Conservation (phyloP, 805 yeast species). For the Schwanniomyces pseudopolymorphus region DNA sequence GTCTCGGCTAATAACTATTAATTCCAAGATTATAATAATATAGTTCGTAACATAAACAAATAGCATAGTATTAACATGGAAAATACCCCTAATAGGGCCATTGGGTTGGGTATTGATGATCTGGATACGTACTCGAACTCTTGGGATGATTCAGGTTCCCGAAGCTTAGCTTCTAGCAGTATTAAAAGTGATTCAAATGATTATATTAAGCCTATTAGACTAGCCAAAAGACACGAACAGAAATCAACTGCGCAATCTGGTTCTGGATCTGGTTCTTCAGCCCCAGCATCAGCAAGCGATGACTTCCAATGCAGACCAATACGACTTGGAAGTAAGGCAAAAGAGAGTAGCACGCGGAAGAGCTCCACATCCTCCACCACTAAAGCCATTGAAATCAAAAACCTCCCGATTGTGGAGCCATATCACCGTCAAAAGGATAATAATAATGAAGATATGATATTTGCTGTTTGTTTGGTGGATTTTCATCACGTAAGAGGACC, state of each 20-base stretch:
- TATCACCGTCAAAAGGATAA: conserved; percentile 4
- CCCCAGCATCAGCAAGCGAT: conserved; percentile 11
- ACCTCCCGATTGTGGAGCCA: conserved; percentile 30
- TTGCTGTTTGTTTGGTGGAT: conserved; percentile 87
- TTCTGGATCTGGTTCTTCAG: conserved; percentile 4
- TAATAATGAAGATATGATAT: conserved; percentile 43
- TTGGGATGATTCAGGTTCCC: not conserved
- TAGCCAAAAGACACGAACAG: conserved; percentile 23
- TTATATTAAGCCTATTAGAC: conserved; percentile 25
- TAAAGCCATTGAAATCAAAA: conserved; percentile 34
- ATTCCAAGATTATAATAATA: not conserved
- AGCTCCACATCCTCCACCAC: conserved; percentile 12
- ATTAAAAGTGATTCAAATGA: conserved; percentile 1
- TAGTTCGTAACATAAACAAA: not conserved
- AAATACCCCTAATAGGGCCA: not conserved
- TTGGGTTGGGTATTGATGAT: not conserved
- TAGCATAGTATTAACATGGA: not conserved
- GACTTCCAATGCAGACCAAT: conserved; percentile 42
- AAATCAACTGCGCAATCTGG: conserved; percentile 1
- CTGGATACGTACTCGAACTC: not conserved
- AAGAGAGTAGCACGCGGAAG: conserved; percentile 3
- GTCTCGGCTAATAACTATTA: not conserved
- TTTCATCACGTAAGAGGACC: conserved; percentile 94
- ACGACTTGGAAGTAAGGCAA: conserved; percentile 19
- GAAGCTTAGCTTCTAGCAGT: not conserved